These are phyloP conservation scores for Phlyctochytrium planicorne DNA, from an alignment of 192 early-diverging fungal species.

Conservation along the genomic window DNA sequence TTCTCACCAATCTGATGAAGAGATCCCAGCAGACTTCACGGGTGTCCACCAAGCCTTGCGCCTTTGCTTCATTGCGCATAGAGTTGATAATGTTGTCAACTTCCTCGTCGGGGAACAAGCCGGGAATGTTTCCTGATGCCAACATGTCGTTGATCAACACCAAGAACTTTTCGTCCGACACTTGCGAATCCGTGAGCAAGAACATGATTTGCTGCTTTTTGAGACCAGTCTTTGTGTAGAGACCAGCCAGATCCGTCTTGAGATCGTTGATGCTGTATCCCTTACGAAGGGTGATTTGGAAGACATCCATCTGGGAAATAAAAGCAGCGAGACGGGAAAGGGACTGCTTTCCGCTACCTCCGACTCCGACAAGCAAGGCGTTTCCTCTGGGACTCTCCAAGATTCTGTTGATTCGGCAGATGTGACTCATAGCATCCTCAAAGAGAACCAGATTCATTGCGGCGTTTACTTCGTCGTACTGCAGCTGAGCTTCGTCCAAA, in stretches of 20 bases:
- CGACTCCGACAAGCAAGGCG: conserved; percentile 63
- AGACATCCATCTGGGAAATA: conserved; percentile 66
- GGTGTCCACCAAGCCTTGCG: conserved; percentile 59
- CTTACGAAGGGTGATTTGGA: conserved; percentile 65
- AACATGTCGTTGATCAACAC: conserved; percentile 67
- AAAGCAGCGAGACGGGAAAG: conserved; percentile 61
- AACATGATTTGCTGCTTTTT: conserved; percentile 67
- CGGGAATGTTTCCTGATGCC: conserved; percentile 65
- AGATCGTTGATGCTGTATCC: conserved; percentile 61
- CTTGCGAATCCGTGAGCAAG: conserved; percentile 61
- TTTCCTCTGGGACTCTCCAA: conserved; percentile 63
- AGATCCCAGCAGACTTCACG: conserved; percentile 67
- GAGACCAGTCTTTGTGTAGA: conserved; percentile 61
- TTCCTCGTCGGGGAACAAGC: conserved; percentile 68
- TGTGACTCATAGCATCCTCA: conserved; percentile 67
- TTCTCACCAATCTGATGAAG: conserved; percentile 55
- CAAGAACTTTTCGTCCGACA: conserved; percentile 66
- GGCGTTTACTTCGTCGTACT: conserved; percentile 65
- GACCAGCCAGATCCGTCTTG: conserved; percentile 51
- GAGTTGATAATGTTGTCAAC: conserved; percentile 64
- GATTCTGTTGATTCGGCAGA: conserved; percentile 65
- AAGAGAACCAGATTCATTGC: conserved; percentile 65
- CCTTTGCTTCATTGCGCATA: conserved; percentile 64
- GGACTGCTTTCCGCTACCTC: conserved; percentile 63
- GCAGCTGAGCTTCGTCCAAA: conserved; percentile 60